phyloP scores from a whole-genome alignment of 495 filamentous ascomycete species.

The Aspergillus homomorphus region DNA sequence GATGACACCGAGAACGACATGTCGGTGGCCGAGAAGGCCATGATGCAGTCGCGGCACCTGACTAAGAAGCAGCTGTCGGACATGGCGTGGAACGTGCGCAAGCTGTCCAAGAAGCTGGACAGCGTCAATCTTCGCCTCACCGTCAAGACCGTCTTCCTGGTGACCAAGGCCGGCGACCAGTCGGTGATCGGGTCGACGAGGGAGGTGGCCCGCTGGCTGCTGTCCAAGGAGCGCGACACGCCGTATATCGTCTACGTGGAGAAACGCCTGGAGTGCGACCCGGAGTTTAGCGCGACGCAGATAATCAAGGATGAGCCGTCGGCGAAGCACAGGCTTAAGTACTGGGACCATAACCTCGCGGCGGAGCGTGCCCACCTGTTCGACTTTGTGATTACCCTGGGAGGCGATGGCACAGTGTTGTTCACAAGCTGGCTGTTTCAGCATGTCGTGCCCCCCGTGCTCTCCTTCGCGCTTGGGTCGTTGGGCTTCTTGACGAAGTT shows the following conservation, averaged over 20 bases:
- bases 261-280: constrained; percentile 63
- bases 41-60: constrained; percentile 61
- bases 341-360: constrained; percentile 81
- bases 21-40: constrained; percentile 24
- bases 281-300: constrained; percentile 65
- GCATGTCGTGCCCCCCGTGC: constrained; percentile 87
- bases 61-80: constrained; percentile 92
- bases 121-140: constrained; percentile 74
- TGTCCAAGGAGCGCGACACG: constrained; percentile 67
- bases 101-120: constrained; percentile 80
- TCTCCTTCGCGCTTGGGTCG: constrained; percentile 88
- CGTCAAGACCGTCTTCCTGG: constrained; percentile 78
- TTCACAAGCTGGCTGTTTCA: constrained; percentile 98
- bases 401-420: constrained; percentile 94
- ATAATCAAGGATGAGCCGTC: constrained; percentile 57
- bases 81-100: constrained; percentile 93
- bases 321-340: constrained; percentile 61
- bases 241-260: constrained; percentile 78
- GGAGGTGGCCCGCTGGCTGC: constrained; percentile 77
- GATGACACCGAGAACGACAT: constrained; percentile 19
- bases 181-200: constrained; percentile 75
- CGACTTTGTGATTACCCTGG: constrained; percentile 89
- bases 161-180: constrained; percentile 86
- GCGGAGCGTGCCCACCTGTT: constrained; percentile 76
- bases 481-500: constrained; percentile 96